These are phyloP conservation scores for Cladosporium phlei DNA, from an alignment of 2,329 filamentous ascomycete genomes.

Conservation along the genomic window DNA sequence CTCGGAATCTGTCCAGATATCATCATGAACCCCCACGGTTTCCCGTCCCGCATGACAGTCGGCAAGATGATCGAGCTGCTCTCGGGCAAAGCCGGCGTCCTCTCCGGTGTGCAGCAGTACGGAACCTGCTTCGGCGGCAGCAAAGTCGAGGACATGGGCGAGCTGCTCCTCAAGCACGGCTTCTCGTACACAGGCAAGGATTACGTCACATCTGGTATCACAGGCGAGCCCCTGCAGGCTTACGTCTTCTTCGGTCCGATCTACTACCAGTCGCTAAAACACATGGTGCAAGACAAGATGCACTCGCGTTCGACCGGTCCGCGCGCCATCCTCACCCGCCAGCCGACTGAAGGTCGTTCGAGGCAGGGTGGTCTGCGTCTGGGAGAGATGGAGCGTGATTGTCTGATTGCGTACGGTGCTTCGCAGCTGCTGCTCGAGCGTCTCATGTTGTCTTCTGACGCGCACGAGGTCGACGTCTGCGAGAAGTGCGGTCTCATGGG, in stretches of 20 bases:
- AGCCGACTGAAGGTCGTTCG: conserved; percentile 93
- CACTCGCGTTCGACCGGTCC: conserved; percentile 89
- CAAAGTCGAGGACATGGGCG: conserved; percentile 84
- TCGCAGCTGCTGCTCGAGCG: conserved; percentile 87
- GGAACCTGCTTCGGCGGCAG: conserved; percentile 81
- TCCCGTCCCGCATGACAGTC: conserved; percentile 98
- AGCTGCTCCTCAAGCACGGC: conserved; percentile 76
- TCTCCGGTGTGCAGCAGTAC: conserved; percentile 81
- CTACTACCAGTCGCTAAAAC: conserved; percentile 98
- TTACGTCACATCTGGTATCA: conserved; percentile 91
- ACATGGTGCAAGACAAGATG: conserved; percentile 99
- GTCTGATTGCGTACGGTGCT: conserved; percentile 92
- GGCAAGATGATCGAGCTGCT: conserved; percentile 95
- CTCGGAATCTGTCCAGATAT: conserved; percentile 90
- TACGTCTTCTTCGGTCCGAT: conserved; percentile 99
- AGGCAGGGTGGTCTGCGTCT: conserved; percentile 86
- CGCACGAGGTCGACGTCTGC: conserved; percentile 87
- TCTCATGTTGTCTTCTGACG: conserved; percentile 90
- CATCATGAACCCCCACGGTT: conserved; percentile 99
- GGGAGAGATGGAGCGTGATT: conserved; percentile 99
- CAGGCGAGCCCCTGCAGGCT: conserved; percentile 85
- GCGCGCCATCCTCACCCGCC: conserved; percentile 83
- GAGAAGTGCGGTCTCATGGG: conserved; percentile 93
- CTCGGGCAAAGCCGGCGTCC: conserved; percentile 85
- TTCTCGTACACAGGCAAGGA: conserved; percentile 98